These are phyloP conservation scores for Metschnikowia continentalis DNA, from an alignment of 805 yeast genomes.

Conservation along the genomic window DNA sequence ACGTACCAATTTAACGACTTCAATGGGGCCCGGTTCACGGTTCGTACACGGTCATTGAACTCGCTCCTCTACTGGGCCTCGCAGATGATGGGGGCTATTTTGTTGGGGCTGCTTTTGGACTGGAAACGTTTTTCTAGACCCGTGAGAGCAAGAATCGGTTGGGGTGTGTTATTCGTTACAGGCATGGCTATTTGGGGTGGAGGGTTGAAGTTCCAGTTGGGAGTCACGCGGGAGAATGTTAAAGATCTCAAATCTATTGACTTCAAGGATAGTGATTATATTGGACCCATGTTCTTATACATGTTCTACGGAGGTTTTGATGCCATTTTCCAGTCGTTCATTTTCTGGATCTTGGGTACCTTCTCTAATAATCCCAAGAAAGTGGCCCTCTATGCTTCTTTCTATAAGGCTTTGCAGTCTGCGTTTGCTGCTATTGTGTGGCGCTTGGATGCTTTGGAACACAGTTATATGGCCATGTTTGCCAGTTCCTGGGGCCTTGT, in stretches of 20 bases:
- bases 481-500: constrained; percentile 51
- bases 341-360: constrained; percentile 58
- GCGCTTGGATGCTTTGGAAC: constrained; percentile 47
- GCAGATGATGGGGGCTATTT: constrained; percentile 55
- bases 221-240: constrained; percentile 37
- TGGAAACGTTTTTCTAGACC: constrained; percentile 37
- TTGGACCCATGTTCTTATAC: constrained; percentile 60
- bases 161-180: constrained; percentile 32
- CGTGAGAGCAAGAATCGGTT: constrained; percentile 46
- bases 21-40: constrained; percentile 52
- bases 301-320: constrained; percentile 59
- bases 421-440: constrained; percentile 62
- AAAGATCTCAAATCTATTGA: constrained; percentile 33
- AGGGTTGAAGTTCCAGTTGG: constrained; percentile 46
- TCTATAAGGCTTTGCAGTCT: constrained; percentile 60
- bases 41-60: constrained; percentile 60
- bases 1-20: constrained; percentile 60
- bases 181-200: constrained; percentile 58
- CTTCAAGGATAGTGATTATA: constrained; percentile 43
- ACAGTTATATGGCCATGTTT: constrained; percentile 40
- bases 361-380: constrained; percentile 54
- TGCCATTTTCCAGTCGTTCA: constrained; percentile 56
- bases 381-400: constrained; percentile 54
- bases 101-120: constrained; percentile 49
- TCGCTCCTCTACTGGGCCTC: constrained; percentile 57